phyloP scores from a whole-genome alignment of 371 early-diverging fungal species.

The Basidiobolus meristosporus region DNA sequence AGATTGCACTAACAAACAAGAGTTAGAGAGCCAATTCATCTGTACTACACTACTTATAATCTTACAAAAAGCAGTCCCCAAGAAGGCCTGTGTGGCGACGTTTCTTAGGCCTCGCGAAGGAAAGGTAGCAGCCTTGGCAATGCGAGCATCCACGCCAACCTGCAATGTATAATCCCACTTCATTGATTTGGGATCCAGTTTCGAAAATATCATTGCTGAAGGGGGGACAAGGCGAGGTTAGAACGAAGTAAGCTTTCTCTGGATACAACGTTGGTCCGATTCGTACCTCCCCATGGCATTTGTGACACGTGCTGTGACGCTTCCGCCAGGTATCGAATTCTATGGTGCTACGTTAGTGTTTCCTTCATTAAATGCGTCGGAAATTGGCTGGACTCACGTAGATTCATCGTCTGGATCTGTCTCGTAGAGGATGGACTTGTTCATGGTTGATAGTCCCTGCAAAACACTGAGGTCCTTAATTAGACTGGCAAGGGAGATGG shows the following conservation, averaged over 20 bases:
- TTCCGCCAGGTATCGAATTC: no score
- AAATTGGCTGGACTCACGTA: no score
- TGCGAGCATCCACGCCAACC: conserved; percentile 26
- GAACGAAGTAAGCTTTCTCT: not conserved
- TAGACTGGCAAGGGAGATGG: no score
- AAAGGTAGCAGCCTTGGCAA: conserved; percentile 18
- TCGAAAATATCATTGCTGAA: conserved; percentile 4
- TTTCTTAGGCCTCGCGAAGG: conserved; percentile 28
- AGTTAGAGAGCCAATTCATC: not conserved
- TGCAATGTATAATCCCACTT: conserved; percentile 26
- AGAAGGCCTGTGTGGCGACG: conserved; percentile 18
- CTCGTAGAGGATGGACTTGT: no score
- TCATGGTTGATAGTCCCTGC: no score
- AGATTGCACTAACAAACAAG: not conserved
- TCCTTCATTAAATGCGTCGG: no score
- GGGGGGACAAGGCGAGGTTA: not conserved
- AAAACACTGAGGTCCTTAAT: no score
- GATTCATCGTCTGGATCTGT: no score
- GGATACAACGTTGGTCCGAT: conserved; percentile 5
- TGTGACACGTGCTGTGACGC: no score
- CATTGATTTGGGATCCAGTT: conserved; percentile 9
- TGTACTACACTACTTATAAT: not conserved
- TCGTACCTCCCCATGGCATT: conserved; percentile 4
- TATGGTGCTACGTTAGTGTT: no score
- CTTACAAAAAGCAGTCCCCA: conserved; percentile 23